A percentile compares a stretch with the other conserved stretches of the same genome.
Conservation (phyloP, 2,329 filamentous ascomycete genomes). For the Monosporascus sp. region DNA sequence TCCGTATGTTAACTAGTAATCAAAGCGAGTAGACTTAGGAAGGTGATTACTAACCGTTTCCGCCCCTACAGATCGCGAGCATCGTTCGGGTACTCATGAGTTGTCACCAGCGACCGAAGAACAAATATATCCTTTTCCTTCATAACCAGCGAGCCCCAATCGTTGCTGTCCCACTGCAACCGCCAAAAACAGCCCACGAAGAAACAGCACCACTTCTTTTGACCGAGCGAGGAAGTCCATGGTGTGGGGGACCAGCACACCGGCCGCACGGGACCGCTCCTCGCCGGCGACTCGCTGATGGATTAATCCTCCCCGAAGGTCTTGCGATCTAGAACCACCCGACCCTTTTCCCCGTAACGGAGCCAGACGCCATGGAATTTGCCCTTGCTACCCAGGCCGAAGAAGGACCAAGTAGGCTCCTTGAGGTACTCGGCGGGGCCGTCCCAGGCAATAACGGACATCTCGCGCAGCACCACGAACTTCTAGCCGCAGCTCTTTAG, state of each 20-base stretch:
- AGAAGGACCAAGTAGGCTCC: conserved; percentile 16
- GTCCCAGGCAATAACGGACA: too few species aligned
- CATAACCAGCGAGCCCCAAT: conserved; percentile 22
- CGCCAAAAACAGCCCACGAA: conserved; percentile 20
- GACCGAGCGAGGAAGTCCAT: conserved; percentile 20
- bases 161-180: conserved; percentile 17
- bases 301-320: conserved; percentile 23
- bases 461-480: too few species aligned
- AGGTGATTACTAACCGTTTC: conserved; percentile 30
- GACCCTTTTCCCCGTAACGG: conserved; percentile 21
- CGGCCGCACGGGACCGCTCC: conserved; percentile 10
- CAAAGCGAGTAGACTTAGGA: too few species aligned
- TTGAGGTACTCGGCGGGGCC: conserved; percentile 12
- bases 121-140: conserved; percentile 20
- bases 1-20: too few species aligned
- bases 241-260: conserved; percentile 23
- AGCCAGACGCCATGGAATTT: conserved; percentile 23
- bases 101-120: conserved; percentile 22
- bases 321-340: conserved; percentile 24
- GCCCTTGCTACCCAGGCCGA: conserved; percentile 6
- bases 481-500: too few species aligned
- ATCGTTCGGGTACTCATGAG: conserved; percentile 19
- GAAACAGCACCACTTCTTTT: conserved; percentile 22
- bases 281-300: conserved; percentile 8
- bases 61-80: conserved; percentile 18